phyloP scores from a whole-genome alignment of 352 stramenopile species.

The Pythium aquatile region DNA sequence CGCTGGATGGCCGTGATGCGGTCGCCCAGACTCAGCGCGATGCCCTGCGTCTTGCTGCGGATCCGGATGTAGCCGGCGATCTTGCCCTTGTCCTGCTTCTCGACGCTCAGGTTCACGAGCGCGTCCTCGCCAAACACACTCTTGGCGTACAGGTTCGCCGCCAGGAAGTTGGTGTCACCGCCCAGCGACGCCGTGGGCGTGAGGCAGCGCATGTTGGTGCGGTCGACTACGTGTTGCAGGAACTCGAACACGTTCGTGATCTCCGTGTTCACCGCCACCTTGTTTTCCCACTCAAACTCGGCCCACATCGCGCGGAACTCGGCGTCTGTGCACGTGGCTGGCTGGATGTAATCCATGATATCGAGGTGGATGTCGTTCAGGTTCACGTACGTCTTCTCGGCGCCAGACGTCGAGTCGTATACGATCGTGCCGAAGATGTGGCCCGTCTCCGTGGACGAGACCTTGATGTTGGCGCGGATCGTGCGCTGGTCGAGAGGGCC shows the following conservation, averaged over 20 bases:
- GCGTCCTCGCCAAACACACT: constrained; percentile 97
- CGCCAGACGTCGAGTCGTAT: constrained; percentile 94
- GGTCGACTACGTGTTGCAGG: constrained; percentile 97
- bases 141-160: constrained; percentile 92
- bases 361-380: constrained; percentile 99
- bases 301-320: constrained; percentile 99
- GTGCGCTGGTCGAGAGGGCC: constrained; percentile 96
- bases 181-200: constrained; percentile 91
- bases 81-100: constrained; percentile 98
- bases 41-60: constrained; percentile 99
- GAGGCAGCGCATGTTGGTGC: constrained; percentile 99
- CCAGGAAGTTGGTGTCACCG: constrained; percentile 92
- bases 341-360: constrained; percentile 99
- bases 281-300: constrained; percentile 99
- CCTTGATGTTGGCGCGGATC: constrained; percentile 99
- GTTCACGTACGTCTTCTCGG: constrained; percentile 99
- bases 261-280: constrained; percentile 97
- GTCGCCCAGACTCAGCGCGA: constrained; percentile 98
- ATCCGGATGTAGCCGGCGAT: constrained; percentile 99
- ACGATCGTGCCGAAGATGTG: constrained; percentile 99
- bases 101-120: constrained; percentile 99
- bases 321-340: constrained; percentile 91
- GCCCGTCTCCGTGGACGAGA: constrained; percentile 99
- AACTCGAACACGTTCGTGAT: constrained; percentile 98
- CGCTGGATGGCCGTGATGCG: constrained; percentile 97